Base-by-base conservation (phyloP, 2,329 filamentous ascomycete genomes). In the Westerdykella aurantiaca region DNA sequence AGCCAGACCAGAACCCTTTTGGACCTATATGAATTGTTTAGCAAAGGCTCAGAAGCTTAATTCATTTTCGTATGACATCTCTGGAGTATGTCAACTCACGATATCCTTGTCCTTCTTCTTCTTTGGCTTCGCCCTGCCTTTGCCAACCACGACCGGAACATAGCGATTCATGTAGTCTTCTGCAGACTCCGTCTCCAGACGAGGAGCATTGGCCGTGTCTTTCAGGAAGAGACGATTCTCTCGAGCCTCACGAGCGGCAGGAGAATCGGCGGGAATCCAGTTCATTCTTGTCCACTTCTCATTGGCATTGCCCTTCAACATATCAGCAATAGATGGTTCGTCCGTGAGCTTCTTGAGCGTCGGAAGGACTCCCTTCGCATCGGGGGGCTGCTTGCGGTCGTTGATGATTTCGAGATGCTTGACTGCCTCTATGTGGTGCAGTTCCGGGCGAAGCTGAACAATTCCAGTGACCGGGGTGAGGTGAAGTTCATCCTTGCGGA, bases 351-450 rank as follows among this genome's bases (percentile, higher is more conserved):
- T 82, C 72, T 94, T 95, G 60, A 94, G 83, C 23, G 87, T 88
- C 72, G 95, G 87, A 67, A 93, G 85, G 56, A 95, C 87, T 13
- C 87, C 84, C 50, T 86, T 83, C 18, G 86, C 82, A 13, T 35
- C 33, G 18, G 66, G 60, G 42, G 69, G 66, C 51, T 65, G 70
- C 52, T 61, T 64, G 44, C 61, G 63, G 56, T 56, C 68, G 52
- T 61, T 57, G 38, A 63, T 71, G 58, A 79, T 79, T 31, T 85
- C 81, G 44, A 87, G 77, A 57, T 96, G 88, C 38, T 83, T 76
- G 37, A 82, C 70, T 3, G 93, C 91, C 69, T 97, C 93, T 54
- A 97, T 77, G 69, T 97, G 89, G 69, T 95, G 88, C 48, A 95
- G 85, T 60, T 96, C 88, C 0, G 93, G 89, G 4, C 90, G 86